Conservation (phyloP, 2,329 filamentous ascomycete species). For the Colletotrichum caudatum region DNA sequence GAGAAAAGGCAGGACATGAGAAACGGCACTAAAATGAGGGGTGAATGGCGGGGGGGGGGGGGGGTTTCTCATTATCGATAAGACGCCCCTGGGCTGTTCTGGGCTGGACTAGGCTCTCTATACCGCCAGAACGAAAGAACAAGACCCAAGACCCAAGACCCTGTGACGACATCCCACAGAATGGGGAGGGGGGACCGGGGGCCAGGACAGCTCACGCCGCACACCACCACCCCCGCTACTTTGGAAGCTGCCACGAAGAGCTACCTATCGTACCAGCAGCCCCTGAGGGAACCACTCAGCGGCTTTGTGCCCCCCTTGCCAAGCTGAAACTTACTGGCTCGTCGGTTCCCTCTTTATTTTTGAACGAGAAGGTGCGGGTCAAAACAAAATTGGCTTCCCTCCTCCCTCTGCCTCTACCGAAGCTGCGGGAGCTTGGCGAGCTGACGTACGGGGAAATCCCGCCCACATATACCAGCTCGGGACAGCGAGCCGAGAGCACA, state of each 20-base stretch:
- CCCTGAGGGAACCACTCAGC: not conserved
- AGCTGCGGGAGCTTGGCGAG: slow-evolving; percentile 20
- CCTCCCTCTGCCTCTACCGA: not conserved
- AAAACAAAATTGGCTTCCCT: slow-evolving; percentile 15
- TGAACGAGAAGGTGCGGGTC: slow-evolving; percentile 9
- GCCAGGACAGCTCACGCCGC: not conserved
- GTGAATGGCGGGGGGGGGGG: slow-evolving; percentile 9
- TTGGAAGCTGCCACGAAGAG: slow-evolving; percentile 1
- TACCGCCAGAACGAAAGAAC: slow-evolving; percentile 13
- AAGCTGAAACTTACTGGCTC: slow-evolving; percentile 17
- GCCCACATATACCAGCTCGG: slow-evolving; percentile 13
- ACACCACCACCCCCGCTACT: slow-evolving; percentile 8
- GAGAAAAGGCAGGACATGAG: not conserved
- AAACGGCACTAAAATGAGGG: slow-evolving; percentile 18
- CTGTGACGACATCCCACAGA: slow-evolving; percentile 21
- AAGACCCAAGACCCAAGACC: slow-evolving; percentile 20
- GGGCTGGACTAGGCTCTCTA: not conserved
- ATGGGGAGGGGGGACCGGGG: not conserved
- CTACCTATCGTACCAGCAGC: not conserved
- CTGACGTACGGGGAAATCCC: slow-evolving; percentile 14
- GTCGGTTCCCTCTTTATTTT: slow-evolving; percentile 5
- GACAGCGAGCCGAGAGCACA: slow-evolving; percentile 5
- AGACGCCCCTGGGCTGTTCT: slow-evolving; percentile 3
- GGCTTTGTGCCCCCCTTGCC: slow-evolving; percentile 12
- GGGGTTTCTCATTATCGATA: slow-evolving; percentile 11